Evolutionary conservation across 352 stramenopile species (phyloP).

Genomic region (Plasmopara viticola): DNA sequence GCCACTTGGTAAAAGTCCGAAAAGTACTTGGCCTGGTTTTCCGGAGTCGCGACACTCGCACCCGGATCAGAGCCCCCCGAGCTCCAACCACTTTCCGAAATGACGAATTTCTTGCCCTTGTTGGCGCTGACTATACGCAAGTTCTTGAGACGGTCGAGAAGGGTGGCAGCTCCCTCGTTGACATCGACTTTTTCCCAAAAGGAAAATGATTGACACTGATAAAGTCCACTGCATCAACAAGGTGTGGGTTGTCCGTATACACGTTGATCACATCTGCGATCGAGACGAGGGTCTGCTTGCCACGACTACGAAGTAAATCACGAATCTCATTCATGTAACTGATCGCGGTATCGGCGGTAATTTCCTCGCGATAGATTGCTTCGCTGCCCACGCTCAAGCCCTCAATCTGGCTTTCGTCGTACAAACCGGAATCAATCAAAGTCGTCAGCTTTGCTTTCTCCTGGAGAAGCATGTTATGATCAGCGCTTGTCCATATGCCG

Average conservation of each 20-base stretch:
- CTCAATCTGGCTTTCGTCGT: constrained; percentile 40
- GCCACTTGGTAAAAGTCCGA: constrained; percentile 61
- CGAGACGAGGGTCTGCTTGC: constrained; percentile 46
- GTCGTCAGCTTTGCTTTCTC: constrained; percentile 41
- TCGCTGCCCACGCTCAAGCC: constrained; percentile 59
- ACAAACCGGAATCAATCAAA: constrained; percentile 33
- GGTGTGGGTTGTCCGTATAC: constrained; percentile 51
- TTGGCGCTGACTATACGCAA: constrained; percentile 34
- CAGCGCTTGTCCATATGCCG: constrained; percentile 52
- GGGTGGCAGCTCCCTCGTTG: constrained; percentile 37
- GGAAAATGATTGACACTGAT: constrained; percentile 76
- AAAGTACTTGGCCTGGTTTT: constrained; percentile 62
- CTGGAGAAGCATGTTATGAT: constrained; percentile 30
- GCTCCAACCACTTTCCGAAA: constrained; percentile 69
- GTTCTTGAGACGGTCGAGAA: constrained; percentile 49
- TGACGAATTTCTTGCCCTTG: constrained; percentile 54
- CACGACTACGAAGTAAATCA: constrained; percentile 30
- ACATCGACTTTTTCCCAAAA: constrained; percentile 58
- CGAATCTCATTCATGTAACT: constrained; percentile 59
- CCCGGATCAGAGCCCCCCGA: constrained; percentile 27
- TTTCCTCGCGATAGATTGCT: constrained; percentile 60
- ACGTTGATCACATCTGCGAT: constrained; percentile 69
- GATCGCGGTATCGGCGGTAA: constrained; percentile 39
- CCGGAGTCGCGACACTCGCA: constrained; percentile 34
- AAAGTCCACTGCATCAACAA: constrained; percentile 60